Evolutionary conservation across 306 rosid genomes (phyloP), one percentile per base, ranked within the genome.

Genomic region (Fragaria vesca): DNA sequence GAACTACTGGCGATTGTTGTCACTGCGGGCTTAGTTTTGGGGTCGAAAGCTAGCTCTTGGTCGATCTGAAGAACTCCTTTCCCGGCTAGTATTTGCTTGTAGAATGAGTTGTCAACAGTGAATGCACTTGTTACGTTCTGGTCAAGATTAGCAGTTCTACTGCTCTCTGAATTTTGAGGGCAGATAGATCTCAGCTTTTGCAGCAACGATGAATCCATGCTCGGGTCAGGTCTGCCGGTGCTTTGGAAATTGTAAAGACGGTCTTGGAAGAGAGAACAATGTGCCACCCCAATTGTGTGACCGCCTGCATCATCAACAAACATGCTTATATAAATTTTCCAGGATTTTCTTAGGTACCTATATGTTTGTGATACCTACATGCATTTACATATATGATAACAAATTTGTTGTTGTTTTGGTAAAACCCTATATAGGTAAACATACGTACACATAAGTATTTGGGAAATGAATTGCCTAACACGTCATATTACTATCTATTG

Each of bases 61-160:
- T 86, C 89, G n/a, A 86, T 83, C n/a, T 86, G 79, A 42, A 86
- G 85, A 71, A 86, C 42, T 40, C 87, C 89, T 66, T 72, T 80
- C 2, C 6, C 6, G 8, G 3, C 15, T 21, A 8, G 4, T 36
- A 86, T 76, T 58, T 86, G 72, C 51, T 12, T 13, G 79, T 63
- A 61, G 72, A 24, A 83, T 8, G 82, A 75, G 26, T 83, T 71
- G 36, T 86, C 89, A 3, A 81, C 73, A 0, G 4, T 20, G n/a
- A 12, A 24, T 1, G 87, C 72, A 74, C 71, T 80, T 2, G 5
- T 12, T 6, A 1, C 7, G 32, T 40, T 71, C 70, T 86, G 87
- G 60, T 86, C 87, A 8, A 86, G 76, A 42, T 40, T 46, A 30
- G 77, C 71, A 24, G 48, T 5, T 57, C 73, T 72, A 15, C 36